phyloP scores from a whole-genome alignment of 305 asterid genomes.

The Solanum hybrid region DNA sequence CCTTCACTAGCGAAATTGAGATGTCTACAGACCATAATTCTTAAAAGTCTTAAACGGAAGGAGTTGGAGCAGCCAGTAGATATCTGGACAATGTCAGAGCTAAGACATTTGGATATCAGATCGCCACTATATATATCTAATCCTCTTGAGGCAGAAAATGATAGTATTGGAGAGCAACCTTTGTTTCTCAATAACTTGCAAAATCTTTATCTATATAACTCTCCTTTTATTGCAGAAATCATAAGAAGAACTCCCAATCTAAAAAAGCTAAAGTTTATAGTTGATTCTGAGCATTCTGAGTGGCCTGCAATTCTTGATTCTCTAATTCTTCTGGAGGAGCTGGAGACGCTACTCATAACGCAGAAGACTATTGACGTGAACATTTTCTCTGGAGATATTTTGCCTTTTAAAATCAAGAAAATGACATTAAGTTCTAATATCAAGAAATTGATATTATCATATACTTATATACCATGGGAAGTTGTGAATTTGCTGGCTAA shows the following conservation, averaged over 20 bases:
- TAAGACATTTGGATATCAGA: neutral
- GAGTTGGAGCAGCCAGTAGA: neutral
- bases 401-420: neutral
- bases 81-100: neutral
- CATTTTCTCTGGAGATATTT: neutral
- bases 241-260: too few relatives aligned
- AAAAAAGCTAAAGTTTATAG: too few relatives aligned
- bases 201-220: too few relatives aligned
- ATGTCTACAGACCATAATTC: neutral
- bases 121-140: neutral
- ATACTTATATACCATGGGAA: neutral
- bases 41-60: too few relatives aligned
- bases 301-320: too few relatives aligned
- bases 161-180: too few relatives aligned
- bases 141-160: neutral
- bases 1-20: neutral
- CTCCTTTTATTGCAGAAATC: too few relatives aligned
- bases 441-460: neutral
- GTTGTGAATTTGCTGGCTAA: neutral
- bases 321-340: too few relatives aligned
- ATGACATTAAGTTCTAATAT: neutral
- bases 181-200: too few relatives aligned
- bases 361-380: rapidly evolving
- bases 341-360: neutral
- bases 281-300: too few relatives aligned